Percentiles rank a stretch among this genome's conserved stretches.
These are phyloP conservation scores for Pseudogymnoascus sp. DNA, from an alignment of 2,329 filamentous ascomycete genomes.

Conservation along the genomic window DNA sequence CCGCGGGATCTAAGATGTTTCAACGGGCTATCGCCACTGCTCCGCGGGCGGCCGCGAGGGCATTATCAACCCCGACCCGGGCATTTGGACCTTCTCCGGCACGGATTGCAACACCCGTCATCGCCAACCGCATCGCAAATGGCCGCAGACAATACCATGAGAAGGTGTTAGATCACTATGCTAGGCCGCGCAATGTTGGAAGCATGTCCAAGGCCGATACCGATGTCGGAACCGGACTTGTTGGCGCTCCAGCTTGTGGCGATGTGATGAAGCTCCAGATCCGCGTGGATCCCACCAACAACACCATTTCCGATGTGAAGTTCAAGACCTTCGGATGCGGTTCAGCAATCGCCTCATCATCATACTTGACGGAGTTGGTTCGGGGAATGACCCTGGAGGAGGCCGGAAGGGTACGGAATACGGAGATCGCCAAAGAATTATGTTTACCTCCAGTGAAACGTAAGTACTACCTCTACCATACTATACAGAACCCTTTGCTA, in stretches of 20 bases:
- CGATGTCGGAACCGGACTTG: constrained; percentile 85
- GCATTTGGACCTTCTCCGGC: constrained; percentile 13
- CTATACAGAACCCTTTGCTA: constrained; percentile 19
- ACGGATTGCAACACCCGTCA: constrained; percentile 23
- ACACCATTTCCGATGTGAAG: constrained; percentile 88
- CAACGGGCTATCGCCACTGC: constrained; percentile 26
- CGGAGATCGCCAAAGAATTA: constrained; percentile 95
- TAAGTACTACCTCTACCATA: constrained; percentile 41
- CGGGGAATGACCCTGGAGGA: constrained; percentile 95
- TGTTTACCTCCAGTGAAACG: constrained; percentile 82
- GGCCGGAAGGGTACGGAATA: constrained; percentile 87
- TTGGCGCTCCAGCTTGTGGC: constrained; percentile 83
- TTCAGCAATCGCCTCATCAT: constrained; percentile 87
- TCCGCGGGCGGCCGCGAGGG: constrained; percentile 27
- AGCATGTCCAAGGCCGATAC: constrained; percentile 71
- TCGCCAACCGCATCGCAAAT: constrained; percentile 16
- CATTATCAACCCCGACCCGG: constrained; percentile 25
- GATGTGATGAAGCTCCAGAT: constrained; percentile 95
- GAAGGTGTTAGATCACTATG: constrained; percentile 72
- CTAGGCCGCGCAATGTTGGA: constrained; percentile 70
- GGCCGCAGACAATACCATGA: constrained; percentile 31
- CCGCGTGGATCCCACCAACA: constrained; percentile 78
- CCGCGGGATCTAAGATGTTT: constrained; percentile 24
- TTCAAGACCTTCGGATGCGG: constrained; percentile 98
- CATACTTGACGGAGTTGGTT: constrained; percentile 90